Base-by-base conservation (phyloP, 176 grass and related monocot genomes). In the Avena sativa region DNA sequence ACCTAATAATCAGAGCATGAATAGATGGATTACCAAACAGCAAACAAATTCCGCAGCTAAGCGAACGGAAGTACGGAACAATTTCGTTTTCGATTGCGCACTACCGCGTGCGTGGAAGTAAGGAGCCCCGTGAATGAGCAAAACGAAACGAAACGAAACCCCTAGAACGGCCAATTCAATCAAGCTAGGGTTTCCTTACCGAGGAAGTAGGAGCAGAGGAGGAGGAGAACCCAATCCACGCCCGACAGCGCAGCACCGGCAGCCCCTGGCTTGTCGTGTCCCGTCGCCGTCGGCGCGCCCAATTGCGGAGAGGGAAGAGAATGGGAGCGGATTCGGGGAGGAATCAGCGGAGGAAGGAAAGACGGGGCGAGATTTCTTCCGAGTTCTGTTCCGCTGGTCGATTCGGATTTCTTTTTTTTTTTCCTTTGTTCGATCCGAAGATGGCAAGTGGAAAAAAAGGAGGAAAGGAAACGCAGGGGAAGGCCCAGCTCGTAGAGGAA, bases 171-270 rank as follows among this genome's bases (percentile, higher is more conserved):
- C 9, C 74, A 16, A 56, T 9, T 3, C 0, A 17, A 57, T 5
- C 74, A 36, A 9, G 51, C 74, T 77, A 77, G 74, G 74, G 74
- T 77, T 77, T 77, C 15, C 74, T 77, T 57, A 77, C 74, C 26
- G 16, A 12, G 1, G 56, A 5, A 57, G 9, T 2, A 36, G 49
- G 49, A 14, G 11, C 21, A 11, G 19, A 10, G 19, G 69, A 76
- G 73, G 4, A 26, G 72, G 23, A 15, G 21, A 30, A 55, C 30
- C 14, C 6, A 19, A 55, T 32, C 73, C 23, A 53, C 23, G 73
- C 2, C 73, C 6, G 25, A 49, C 64, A 67, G 28, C 25, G 49
- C 23, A 11, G 47, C 74, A 76, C 74, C 49, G 4, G 74, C 49
- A 12, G 49, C 26, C 74, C 25, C 16, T 43, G 14, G 49, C 49